Percentiles rank a stretch among this genome's conserved stretches.
phyloP scores from a whole-genome alignment of 1,284 basidiomycete species.

The Heterobasidion occidentale region DNA sequence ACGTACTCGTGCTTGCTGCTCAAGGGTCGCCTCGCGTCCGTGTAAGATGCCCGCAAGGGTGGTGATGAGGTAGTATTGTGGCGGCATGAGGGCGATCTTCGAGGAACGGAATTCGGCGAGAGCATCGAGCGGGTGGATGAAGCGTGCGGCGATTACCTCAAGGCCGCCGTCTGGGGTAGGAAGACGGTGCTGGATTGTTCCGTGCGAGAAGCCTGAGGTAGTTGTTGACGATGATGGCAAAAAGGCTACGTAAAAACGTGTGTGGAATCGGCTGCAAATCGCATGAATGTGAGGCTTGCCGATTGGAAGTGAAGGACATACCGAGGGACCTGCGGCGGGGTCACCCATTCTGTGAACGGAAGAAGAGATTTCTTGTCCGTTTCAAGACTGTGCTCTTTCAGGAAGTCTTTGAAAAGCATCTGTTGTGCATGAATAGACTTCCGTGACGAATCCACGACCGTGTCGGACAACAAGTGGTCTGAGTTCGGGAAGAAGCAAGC shows the following conservation, averaged over 20 bases:
- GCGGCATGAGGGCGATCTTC: conserved; percentile 57
- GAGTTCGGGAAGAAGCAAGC: conserved; percentile 30
- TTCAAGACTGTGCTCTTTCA: conserved; percentile 34
- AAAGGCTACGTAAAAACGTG: conserved; percentile 60
- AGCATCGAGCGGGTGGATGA: conserved; percentile 43
- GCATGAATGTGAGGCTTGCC: neutral
- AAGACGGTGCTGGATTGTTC: conserved; percentile 43
- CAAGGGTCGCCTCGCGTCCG: conserved; percentile 23
- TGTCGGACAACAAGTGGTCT: conserved; percentile 22
- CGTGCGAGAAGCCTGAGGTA: conserved; percentile 41
- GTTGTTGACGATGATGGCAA: conserved; percentile 33
- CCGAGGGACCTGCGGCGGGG: conserved; percentile 46
- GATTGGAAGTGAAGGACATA: conserved; percentile 17
- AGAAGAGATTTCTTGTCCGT: conserved; percentile 39
- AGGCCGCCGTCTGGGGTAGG: conserved; percentile 63
- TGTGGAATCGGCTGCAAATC: conserved; percentile 51
- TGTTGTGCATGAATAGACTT: conserved; percentile 45
- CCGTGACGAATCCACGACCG: conserved; percentile 44
- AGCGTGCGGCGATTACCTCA: conserved; percentile 60
- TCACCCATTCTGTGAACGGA: conserved; percentile 68
- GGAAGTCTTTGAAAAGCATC: conserved; percentile 43
- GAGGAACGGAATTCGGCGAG: conserved; percentile 41
- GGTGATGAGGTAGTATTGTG: conserved; percentile 60
- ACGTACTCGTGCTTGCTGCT: conserved; percentile 37
- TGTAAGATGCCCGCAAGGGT: conserved; percentile 46